Base-by-base conservation (phyloP, 1,139 yeast genomes). In the Geotrichum cucujoidarum region DNA sequence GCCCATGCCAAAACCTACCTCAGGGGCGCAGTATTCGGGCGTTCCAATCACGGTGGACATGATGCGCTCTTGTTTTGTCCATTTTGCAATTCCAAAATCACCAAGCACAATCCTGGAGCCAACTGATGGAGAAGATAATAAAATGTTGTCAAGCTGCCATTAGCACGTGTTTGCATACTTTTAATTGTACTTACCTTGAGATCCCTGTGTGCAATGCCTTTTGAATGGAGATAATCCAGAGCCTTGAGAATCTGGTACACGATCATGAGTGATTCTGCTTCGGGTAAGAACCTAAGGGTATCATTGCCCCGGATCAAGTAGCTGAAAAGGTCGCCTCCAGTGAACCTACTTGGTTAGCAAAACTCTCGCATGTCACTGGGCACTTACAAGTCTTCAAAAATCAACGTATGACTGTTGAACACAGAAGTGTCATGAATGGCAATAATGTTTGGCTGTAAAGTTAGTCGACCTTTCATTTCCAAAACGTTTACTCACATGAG, bases 1-100 rank as follows among this genome's bases (percentile, higher is more conserved):
- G 25, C 51, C 48, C 58, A 60, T 30, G 61, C 65, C 67, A 52
- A 76, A 69, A 1, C 79, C 76, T 17, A 77, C 78, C 53, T 81
- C 87, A 0, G 87, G 87, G 0, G 87, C 87, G 50, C 80, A 74
- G 57, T 80, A 81, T 57, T 80, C 87, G 0, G 81, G 78, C 0
- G 87, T 81, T 1, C 88, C 88, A 1, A 79, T 83, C 1, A 78
- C 69, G 0, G 86, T 77, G 44, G 68, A 71, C 71, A 80, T 73
- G 52, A 22, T 27, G n/a, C 82, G 43, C 47, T 63, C 60, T 14
- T 56, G 55, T 5, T 65, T 60, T 13, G 65, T 51, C 17, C 62
- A 61, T 57, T 75, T 76, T 0, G 88, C 85, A 47, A 78, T 75
- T 0, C 88, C 88, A 65, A 82, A 82, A 64, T 82, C 89, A 11